Evolutionary conservation across 2,329 filamentous ascomycete species (phyloP).

Genomic region (Pyricularia pennisetigena): DNA sequence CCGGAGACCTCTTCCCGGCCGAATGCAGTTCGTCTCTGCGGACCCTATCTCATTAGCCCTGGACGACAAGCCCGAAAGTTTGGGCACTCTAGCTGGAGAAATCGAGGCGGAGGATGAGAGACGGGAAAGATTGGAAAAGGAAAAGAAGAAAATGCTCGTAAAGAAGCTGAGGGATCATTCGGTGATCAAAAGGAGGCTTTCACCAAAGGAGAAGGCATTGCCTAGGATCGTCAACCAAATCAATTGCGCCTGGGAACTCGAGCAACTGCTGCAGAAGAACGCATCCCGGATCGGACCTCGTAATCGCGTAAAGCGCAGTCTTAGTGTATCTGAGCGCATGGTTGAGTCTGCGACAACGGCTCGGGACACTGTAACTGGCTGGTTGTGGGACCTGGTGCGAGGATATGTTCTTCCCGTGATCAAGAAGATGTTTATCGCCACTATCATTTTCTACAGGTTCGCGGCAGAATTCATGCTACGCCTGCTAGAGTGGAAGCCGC

Average conservation of each 20-base stretch:
- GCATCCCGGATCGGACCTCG: slow-evolving; percentile 56
- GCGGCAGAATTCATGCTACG: slow-evolving; percentile 70
- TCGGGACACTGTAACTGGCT: slow-evolving; percentile 62
- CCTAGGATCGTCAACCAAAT: slow-evolving; percentile 82
- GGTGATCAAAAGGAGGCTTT: slow-evolving; percentile 65
- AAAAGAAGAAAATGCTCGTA: slow-evolving; percentile 56
- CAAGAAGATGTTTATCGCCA: slow-evolving; percentile 62
- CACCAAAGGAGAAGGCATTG: slow-evolving; percentile 74
- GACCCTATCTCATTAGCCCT: slow-evolving; percentile 81
- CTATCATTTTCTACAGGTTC: slow-evolving; percentile 69
- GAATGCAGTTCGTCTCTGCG: slow-evolving; percentile 95
- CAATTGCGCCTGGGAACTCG: slow-evolving; percentile 90
- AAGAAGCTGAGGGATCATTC: slow-evolving; percentile 86
- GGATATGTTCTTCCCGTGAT: slow-evolving; percentile 72
- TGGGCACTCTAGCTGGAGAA: slow-evolving; percentile 24
- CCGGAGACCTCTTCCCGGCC: slow-evolving; percentile 70
- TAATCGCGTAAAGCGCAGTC: slow-evolving; percentile 66
- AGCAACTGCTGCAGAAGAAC: slow-evolving; percentile 79
- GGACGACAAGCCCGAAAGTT: slow-evolving; percentile 50
- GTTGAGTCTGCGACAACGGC: slow-evolving; percentile 87
- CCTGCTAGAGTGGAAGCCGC: slow-evolving; percentile 75
- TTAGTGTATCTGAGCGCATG: slow-evolving; percentile 90
- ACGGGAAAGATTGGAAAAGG: slow-evolving; percentile 47
- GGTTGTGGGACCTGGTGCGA: slow-evolving; percentile 60
- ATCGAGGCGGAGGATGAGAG: slow-evolving; percentile 65